phyloP scores from a whole-genome alignment of 805 yeast species.

The Ogataea trehaloabstinens region DNA sequence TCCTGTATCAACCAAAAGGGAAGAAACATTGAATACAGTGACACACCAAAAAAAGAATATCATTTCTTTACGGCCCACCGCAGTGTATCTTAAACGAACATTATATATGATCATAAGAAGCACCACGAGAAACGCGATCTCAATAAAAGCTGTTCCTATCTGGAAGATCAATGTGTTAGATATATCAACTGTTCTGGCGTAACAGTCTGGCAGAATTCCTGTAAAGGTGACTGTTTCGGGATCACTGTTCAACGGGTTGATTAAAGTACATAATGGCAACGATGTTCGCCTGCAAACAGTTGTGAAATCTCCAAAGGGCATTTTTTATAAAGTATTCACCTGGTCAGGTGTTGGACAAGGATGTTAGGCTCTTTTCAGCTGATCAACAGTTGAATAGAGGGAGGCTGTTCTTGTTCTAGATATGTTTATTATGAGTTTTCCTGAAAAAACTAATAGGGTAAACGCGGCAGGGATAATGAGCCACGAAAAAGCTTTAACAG shows the following conservation, averaged over 20 bases:
- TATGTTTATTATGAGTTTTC: too few species aligned
- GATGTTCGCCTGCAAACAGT: slow-evolving; percentile 64
- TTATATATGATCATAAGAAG: slow-evolving; percentile 70
- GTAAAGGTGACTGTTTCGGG: slow-evolving; percentile 33
- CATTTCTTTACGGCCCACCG: slow-evolving; percentile 90
- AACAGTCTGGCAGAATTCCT: slow-evolving; percentile 77
- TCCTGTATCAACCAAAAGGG: slow-evolving; percentile 86
- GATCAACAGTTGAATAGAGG: too few species aligned
- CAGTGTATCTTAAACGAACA: slow-evolving; percentile 83
- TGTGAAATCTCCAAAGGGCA: slow-evolving; percentile 69
- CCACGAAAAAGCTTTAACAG: too few species aligned
- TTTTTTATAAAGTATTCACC: too few species aligned
- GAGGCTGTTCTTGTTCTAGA: too few species aligned
- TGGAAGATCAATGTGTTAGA: slow-evolving; percentile 92
- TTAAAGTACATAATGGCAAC: slow-evolving; percentile 76
- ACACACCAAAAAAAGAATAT: slow-evolving; percentile 64
- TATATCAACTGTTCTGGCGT: slow-evolving; percentile 78
- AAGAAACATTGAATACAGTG: slow-evolving; percentile 55
- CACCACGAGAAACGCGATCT: slow-evolving; percentile 69
- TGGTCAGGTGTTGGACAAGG: too few species aligned
- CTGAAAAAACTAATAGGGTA: too few species aligned
- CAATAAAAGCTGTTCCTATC: slow-evolving; percentile 82
- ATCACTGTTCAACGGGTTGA: slow-evolving; percentile 45
- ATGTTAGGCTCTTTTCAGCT: too few species aligned
- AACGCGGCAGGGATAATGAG: too few species aligned